Conservation (phyloP, 177 flowering plant species). For the Vitis hybrid region DNA sequence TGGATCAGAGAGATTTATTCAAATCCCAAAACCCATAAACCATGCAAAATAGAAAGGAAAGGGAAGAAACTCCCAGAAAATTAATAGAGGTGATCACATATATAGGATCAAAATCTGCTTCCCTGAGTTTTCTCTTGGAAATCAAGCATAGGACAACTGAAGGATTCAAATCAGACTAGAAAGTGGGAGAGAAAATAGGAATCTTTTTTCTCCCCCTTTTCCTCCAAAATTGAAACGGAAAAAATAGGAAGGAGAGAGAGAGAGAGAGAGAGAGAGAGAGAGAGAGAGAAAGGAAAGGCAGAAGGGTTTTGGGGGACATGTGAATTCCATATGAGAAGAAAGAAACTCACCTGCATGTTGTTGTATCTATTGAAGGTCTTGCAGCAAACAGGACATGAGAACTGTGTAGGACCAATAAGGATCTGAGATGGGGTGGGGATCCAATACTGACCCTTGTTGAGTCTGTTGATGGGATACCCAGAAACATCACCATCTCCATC, state of each 20-base stretch:
- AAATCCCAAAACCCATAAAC: conserved; percentile 25
- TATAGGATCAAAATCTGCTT: neutral
- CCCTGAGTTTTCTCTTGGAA: neutral
- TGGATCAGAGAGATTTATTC: conserved; percentile 30
- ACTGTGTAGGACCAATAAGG: conserved; percentile 66
- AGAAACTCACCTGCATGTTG: conserved; percentile 53
- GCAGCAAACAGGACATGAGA: conserved; percentile 65
- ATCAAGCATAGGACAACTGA: conserved; percentile 10
- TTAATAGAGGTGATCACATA: neutral
- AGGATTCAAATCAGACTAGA: conserved; percentile 12
- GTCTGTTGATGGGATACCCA: conserved; percentile 33
- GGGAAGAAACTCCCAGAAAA: neutral
- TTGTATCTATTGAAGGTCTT: conserved; percentile 71
- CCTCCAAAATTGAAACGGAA: neutral
- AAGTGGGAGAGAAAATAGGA: neutral
- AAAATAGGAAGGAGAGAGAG: neutral
- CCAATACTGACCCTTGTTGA: conserved; percentile 69
- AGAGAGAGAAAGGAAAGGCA: neutral
- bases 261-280: neutral
- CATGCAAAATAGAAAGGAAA: conserved; percentile 22
- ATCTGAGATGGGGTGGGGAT: conserved; percentile 74
- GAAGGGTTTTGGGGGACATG: neutral
- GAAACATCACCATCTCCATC: conserved; percentile 23
- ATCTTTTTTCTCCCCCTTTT: neutral
- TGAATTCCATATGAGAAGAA: neutral